phyloP scores from a whole-genome alignment of 495 filamentous ascomycete genomes.

The Penicillium goetzii region DNA sequence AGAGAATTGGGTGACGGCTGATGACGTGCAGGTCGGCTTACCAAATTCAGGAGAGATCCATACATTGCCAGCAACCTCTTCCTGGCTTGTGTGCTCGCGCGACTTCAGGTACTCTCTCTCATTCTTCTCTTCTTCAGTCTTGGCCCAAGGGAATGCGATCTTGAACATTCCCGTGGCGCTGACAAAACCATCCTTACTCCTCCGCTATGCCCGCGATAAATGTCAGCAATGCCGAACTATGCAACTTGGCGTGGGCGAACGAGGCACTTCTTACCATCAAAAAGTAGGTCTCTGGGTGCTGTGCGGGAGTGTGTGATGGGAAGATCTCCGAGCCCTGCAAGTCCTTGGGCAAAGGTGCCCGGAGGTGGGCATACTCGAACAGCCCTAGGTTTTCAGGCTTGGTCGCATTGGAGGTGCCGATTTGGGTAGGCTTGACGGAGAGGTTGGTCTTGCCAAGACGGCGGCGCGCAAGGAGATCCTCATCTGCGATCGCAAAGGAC shows the following conservation, averaged over 20 bases:
- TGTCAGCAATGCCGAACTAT: slow-evolving; percentile 10
- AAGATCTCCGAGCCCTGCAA: slow-evolving; percentile 90
- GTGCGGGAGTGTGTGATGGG: slow-evolving; percentile 58
- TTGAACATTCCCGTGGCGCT: slow-evolving; percentile 99
- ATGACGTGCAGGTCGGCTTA: slow-evolving; percentile 41
- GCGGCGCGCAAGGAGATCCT: slow-evolving; percentile 80
- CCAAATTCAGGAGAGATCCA: slow-evolving; percentile 88
- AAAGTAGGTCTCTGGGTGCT: slow-evolving; percentile 86
- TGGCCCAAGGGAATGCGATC: slow-evolving; percentile 94
- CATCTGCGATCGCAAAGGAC: slow-evolving; percentile 55
- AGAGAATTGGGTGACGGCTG: slow-evolving; percentile 9
- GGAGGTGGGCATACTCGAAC: slow-evolving; percentile 95
- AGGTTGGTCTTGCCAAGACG: slow-evolving; percentile 91
- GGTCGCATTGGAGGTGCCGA: slow-evolving; percentile 66
- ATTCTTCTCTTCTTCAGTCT: slow-evolving; percentile 76
- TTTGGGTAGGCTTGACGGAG: slow-evolving; percentile 71
- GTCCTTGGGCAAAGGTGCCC: slow-evolving; percentile 85
- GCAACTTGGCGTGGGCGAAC: background rate
- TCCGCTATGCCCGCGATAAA: slow-evolving; percentile 57
- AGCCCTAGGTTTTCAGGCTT: slow-evolving; percentile 72
- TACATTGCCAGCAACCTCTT: slow-evolving; percentile 95
- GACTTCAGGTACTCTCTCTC: slow-evolving; percentile 87
- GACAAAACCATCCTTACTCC: slow-evolving; percentile 90
- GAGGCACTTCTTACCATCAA: slow-evolving; percentile 69
- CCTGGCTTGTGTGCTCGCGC: slow-evolving; percentile 74